Percentiles rank a stretch among this genome's conserved stretches.
phyloP scores from a whole-genome alignment of 2,329 filamentous ascomycete genomes.

The Exophiala xenobiotica region DNA sequence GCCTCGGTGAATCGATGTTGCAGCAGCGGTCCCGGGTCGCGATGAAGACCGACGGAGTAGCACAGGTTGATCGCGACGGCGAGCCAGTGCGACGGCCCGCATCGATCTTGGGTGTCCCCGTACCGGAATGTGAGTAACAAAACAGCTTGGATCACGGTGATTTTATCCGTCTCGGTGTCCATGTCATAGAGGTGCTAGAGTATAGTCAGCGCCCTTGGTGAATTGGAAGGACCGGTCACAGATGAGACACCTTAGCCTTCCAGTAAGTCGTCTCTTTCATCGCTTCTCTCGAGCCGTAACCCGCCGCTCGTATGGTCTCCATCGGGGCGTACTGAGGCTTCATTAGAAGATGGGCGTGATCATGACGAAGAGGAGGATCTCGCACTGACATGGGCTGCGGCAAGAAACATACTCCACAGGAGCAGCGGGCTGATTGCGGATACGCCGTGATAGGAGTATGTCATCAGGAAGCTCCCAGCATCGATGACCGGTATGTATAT shows the following conservation, averaged over 20 bases:
- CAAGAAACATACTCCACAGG: slow-evolving; percentile 43
- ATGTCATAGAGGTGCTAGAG: slow-evolving; percentile 84
- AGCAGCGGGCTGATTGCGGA: slow-evolving; percentile 29
- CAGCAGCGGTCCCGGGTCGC: slow-evolving; percentile 56
- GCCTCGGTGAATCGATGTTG: slow-evolving; percentile 14
- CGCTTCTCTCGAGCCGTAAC: slow-evolving; percentile 35
- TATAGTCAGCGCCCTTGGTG: slow-evolving; percentile 46
- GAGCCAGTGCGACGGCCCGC: slow-evolving; percentile 99
- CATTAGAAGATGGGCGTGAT: slow-evolving; percentile 10
- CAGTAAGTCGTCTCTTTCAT: slow-evolving; percentile 65
- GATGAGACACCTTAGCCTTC: slow-evolving; percentile 75
- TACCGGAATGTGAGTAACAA: slow-evolving; percentile 97
- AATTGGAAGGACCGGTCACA: slow-evolving; percentile 77
- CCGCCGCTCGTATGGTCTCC: slow-evolving; percentile 34
- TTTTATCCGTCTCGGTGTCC: slow-evolving; percentile 86
- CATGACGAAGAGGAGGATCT: slow-evolving; percentile 54
- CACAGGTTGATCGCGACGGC: slow-evolving; percentile 91
- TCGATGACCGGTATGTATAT: background rate
- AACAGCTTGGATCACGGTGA: slow-evolving; percentile 82
- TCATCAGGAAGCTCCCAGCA: slow-evolving; percentile 3
- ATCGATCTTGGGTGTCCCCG: slow-evolving; percentile 92
- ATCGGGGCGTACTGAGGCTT: slow-evolving; percentile 32
- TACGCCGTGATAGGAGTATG: background rate
- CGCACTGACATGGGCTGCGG: slow-evolving; percentile 66
- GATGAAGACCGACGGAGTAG: slow-evolving; percentile 88